These are phyloP conservation scores for Diddensiella transvaalensis DNA, from an alignment of 805 yeast species.

Conservation along the genomic window DNA sequence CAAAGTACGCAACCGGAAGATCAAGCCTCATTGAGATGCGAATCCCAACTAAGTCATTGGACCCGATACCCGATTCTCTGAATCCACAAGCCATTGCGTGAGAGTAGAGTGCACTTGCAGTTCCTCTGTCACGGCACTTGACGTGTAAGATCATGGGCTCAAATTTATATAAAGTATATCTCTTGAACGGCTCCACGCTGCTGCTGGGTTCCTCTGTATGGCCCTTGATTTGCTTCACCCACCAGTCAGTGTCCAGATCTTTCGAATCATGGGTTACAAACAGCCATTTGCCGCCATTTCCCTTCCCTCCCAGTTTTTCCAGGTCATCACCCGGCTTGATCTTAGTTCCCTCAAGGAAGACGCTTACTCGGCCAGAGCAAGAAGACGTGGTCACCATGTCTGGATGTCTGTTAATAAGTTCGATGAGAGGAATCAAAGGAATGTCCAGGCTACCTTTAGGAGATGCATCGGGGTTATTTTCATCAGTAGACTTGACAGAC, in stretches of 20 bases:
- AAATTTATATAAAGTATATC: slow-evolving; percentile 70
- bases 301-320: slow-evolving; percentile 70
- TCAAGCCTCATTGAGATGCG: slow-evolving; percentile 72
- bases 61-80: slow-evolving; percentile 82
- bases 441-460: slow-evolving; percentile 87
- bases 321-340: slow-evolving; percentile 17
- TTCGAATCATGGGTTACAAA: slow-evolving; percentile 67
- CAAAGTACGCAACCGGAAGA: slow-evolving; percentile 70
- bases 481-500: slow-evolving; percentile 47
- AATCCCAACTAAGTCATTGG: slow-evolving; percentile 71
- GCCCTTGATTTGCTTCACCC: slow-evolving; percentile 22
- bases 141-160: slow-evolving; percentile 86
- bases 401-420: slow-evolving; percentile 55
- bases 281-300: slow-evolving; percentile 80
- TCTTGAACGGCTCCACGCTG: not conserved
- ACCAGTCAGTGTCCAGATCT: slow-evolving; percentile 38
- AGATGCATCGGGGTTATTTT: slow-evolving; percentile 45
- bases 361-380: slow-evolving; percentile 83
- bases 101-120: slow-evolving; percentile 61
- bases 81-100: slow-evolving; percentile 82
- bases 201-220: slow-evolving; percentile 2
- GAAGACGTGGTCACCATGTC: slow-evolving; percentile 84
- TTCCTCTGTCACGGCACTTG: slow-evolving; percentile 58
- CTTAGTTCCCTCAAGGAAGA: slow-evolving; percentile 73
- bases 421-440: slow-evolving; percentile 66